Base-by-base conservation (phyloP, 2,329 filamentous ascomycete genomes). In the Thelonectria discophora region DNA sequence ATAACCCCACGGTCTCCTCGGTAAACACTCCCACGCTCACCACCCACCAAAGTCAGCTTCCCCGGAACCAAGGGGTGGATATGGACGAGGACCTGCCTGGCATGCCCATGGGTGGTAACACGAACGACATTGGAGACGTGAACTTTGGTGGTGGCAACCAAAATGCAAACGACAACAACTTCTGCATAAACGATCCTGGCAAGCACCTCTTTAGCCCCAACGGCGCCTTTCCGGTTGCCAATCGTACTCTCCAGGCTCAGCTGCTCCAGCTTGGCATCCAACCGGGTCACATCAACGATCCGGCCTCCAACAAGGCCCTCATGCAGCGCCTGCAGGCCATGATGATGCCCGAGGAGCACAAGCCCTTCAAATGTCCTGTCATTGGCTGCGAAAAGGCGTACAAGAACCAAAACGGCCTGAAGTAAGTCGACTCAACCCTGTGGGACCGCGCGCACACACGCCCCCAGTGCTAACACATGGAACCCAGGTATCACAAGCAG, bases 351-450 rank as follows among this genome's bases (percentile, higher is more conserved):
- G 94, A 98, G 75, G 94, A 99, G 75, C 93, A 96, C 72, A 99
- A 98, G 79, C 95, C 95, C 0, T 99, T 97, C 84, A 92, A 94
- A 76, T 99, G 95, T 73, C 95, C 95, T 1, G 95, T 99, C 52
- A 97, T 99, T 75, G 95, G 95, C 6, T 99, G 95, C 74, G 95
- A 98, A 78, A 99, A 99, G 83, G 94, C 95, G 0, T 99, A 99
- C 82, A 99, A 99, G 84, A 99, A 99, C 77, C 95, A 98, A 76
- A 99, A 99, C 70, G 95, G 95, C 51, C 84, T 99, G 58, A 99
- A 98, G 86, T 99, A 93, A 70, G 82, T 80, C 40, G 32, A 51
- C 34, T 46, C 48, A 52, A 42, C 9, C 18, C 12, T 43, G n/a
- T 20, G 20, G 40, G 20, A 43, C 40, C 40, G 17, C 27, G 7